phyloP scores from a whole-genome alignment of 305 asterid species.

The Solanum hybrid region DNA sequence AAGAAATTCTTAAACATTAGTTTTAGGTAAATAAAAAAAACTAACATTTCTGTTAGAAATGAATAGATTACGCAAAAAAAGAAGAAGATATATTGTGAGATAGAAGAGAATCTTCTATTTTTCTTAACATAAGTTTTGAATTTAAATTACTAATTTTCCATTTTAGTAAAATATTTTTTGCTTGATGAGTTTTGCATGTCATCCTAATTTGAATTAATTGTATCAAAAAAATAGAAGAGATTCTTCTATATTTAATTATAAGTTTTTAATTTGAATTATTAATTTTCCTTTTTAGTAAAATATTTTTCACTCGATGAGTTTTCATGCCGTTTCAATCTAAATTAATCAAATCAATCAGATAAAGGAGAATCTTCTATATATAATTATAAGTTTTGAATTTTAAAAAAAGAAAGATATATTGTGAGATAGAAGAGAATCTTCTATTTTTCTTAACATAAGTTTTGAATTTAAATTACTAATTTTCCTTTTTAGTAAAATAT shows the following conservation, averaged over 20 bases:
- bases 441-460: background rate
- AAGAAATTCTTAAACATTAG: background rate
- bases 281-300: background rate
- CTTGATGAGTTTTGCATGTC: background rate
- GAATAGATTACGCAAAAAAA: background rate
- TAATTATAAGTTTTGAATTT: too few species aligned
- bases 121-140: background rate
- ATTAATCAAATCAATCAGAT: background rate
- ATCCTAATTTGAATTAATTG: too few species aligned
- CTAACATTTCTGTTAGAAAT: background rate
- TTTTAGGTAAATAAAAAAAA: background rate
- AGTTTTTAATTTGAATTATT: too few species aligned
- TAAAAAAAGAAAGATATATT: too few species aligned
- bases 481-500: background rate
- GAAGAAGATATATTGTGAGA: background rate
- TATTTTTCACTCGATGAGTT: background rate
- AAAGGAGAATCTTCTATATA: background rate
- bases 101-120: background rate
- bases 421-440: background rate
- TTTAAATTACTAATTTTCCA: background rate
- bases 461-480: background rate
- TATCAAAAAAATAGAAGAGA: too few species aligned
- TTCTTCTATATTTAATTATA: too few species aligned
- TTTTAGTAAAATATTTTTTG: background rate
- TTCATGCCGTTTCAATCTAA: background rate